A percentile compares a stretch with the other conserved stretches of the same genome.
These are phyloP conservation scores for Allomyces javanicus DNA, from an alignment of 192 early-diverging fungal genomes.

Conservation along the genomic window DNA sequence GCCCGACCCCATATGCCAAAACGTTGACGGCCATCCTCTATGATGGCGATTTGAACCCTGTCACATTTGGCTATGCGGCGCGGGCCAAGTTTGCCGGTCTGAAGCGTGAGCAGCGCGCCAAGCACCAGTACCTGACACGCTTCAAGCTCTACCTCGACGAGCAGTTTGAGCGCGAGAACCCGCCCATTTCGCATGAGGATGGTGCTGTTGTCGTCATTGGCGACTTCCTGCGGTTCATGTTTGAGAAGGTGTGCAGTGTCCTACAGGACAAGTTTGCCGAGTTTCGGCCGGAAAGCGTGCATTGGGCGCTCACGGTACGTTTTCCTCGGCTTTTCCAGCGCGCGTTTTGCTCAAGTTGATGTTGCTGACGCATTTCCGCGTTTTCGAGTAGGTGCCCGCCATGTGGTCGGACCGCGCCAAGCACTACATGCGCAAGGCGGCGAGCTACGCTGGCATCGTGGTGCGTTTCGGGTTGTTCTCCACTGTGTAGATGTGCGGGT, in stretches of 20 bases:
- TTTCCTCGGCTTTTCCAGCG: neutral
- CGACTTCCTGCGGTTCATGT: neutral
- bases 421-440: slow-evolving; percentile 2
- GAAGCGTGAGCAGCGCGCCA: neutral
- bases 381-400: neutral
- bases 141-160: neutral
- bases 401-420: slow-evolving; percentile 4
- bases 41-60: neutral
- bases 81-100: neutral
- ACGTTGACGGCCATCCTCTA: neutral
- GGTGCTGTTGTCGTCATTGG: neutral
- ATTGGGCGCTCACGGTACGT: neutral
- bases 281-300: neutral
- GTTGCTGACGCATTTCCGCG: too few relatives aligned
- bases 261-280: neutral
- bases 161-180: neutral
- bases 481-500: too few relatives aligned
- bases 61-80: neutral
- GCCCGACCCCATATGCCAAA: neutral
- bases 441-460: slow-evolving; percentile 1
- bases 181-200: neutral
- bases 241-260: neutral
- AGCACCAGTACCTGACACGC: neutral
- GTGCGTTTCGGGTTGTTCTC: neutral
- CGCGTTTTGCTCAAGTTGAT: neutral